Base-by-base conservation (phyloP, 352 stramenopile genomes). In the Nothophytophthora sp. region DNA sequence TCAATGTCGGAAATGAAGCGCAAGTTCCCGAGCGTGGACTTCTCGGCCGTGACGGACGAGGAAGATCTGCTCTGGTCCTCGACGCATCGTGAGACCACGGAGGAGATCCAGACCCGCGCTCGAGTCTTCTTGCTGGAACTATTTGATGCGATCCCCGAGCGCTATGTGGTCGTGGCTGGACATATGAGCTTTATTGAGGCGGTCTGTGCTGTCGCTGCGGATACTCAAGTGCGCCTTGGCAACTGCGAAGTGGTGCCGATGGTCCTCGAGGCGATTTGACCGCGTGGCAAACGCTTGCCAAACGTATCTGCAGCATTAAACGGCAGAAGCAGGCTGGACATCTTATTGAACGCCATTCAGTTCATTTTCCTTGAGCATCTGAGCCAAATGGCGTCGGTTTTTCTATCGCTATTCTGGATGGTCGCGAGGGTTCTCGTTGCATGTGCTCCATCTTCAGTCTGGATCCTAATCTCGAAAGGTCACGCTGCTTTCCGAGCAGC, bases 111-210 rank as follows among this genome's bases (percentile, higher is more conserved):
- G 11, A 42, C 63, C 19, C 68, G 81, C 27, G 81, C 76, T 9
- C 48, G 45, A 9, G 48, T 13, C 5, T 89, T 88, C 48, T 53
- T 91, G 15, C 36, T 32, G 2, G 60, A 86, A 27, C 59, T 89
- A 5, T 83, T 86, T 33, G 45, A 52, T 18, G 50, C 65, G 1
- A 57, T 87, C 5, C 68, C 63, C 1, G 73, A 89, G 40, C 67
- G 60, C 9, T 64, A 86, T 37, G 76, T 91, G 15, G 78, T 77
- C 0, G 67, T 91, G 10, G 73, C 79, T 30, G 72, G 69, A 0
- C 81, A 89, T 55, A 78, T 77, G 28, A 72, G 73, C 27, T 88
- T 91, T 50, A 91, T 89, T 28, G 60, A 76, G 30, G 69, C 71
- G 15, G 60, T 82, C 16, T 83, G 76, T 47, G 70, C 73, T 18